phyloP scores from a whole-genome alignment of 169 alveolate genomes.

The Condylostoma magnum region DNA sequence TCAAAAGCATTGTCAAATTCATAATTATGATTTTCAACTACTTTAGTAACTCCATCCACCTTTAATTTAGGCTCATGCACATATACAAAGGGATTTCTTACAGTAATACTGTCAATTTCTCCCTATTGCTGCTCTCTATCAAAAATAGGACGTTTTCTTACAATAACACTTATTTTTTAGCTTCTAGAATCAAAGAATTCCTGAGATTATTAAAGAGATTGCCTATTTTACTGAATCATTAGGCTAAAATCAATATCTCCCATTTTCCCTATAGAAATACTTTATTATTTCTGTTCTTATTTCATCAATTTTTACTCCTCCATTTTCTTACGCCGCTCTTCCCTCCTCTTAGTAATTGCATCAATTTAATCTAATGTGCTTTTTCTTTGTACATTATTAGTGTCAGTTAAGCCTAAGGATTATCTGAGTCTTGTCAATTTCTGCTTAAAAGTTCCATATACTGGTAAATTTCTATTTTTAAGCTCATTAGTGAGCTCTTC shows the following conservation, averaged over 20 bases:
- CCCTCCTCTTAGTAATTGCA: constrained; percentile 66
- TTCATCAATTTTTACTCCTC: constrained; percentile 66
- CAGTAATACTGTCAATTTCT: constrained; percentile 74
- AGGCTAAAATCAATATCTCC: constrained; percentile 69
- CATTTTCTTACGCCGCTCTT: constrained; percentile 66
- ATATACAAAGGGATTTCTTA: constrained; percentile 72
- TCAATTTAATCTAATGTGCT: constrained; percentile 72
- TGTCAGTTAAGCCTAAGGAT: constrained; percentile 38
- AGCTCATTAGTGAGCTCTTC: constrained; percentile 59
- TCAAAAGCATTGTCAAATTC: constrained; percentile 54
- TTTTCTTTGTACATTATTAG: constrained; percentile 27
- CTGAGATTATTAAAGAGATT: constrained; percentile 21
- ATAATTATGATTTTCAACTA: constrained; percentile 55
- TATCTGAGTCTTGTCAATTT: constrained; percentile 59
- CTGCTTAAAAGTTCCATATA: constrained; percentile 66
- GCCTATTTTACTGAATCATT: constrained; percentile 46
- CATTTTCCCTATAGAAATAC: constrained; percentile 60
- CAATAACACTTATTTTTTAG: constrained; percentile 69
- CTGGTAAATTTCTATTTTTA: constrained; percentile 58
- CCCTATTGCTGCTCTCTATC: constrained; percentile 66
- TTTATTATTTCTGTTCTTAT: constrained; percentile 54
- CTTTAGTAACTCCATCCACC: constrained; percentile 90
- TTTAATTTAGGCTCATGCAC: constrained; percentile 82
- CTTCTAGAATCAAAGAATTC: constrained; percentile 44
- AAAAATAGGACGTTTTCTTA: constrained; percentile 78